Conservation (phyloP, 257 asterid species). For the Nemophila menziesii region DNA sequence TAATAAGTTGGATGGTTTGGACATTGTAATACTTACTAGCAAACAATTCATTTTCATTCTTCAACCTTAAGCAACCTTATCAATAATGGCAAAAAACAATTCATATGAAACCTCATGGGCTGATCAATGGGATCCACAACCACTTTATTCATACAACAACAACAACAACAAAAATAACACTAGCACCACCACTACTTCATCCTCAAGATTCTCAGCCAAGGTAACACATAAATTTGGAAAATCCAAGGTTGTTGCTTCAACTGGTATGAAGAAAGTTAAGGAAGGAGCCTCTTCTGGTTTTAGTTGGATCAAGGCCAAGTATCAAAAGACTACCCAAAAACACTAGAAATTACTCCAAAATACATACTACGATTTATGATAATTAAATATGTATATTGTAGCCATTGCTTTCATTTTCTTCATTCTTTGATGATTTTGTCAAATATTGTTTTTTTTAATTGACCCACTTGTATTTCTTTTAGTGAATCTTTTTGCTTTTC, state of each 20-base stretch:
- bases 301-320: slow-evolving; percentile 66
- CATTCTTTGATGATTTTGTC: no score
- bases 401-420: no score
- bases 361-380: no score
- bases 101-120: slow-evolving; percentile 27
- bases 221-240: slow-evolving; percentile 32
- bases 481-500: no score
- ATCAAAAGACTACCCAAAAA: slow-evolving; percentile 39
- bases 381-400: no score
- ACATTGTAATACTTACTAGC: no score
- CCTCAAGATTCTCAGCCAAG: slow-evolving; percentile 29
- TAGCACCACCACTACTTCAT: not conserved
- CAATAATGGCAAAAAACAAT: slow-evolving; percentile 5
- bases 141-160: slow-evolving; percentile 4
- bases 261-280: slow-evolving; percentile 72
- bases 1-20: no score
- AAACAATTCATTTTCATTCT: not conserved
- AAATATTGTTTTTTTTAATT: no score
- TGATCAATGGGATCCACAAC: slow-evolving; percentile 30
- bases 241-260: slow-evolving; percentile 44
- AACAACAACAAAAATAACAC: not conserved
- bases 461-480: no score
- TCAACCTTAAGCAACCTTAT: not conserved
- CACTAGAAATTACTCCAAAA: no score
- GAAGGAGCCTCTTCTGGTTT: slow-evolving; percentile 57